A percentile compares a stretch with the other conserved stretches of the same genome.
phyloP scores from a whole-genome alignment of 75 land plant genomes.

The Isoetes taiwanensis region DNA sequence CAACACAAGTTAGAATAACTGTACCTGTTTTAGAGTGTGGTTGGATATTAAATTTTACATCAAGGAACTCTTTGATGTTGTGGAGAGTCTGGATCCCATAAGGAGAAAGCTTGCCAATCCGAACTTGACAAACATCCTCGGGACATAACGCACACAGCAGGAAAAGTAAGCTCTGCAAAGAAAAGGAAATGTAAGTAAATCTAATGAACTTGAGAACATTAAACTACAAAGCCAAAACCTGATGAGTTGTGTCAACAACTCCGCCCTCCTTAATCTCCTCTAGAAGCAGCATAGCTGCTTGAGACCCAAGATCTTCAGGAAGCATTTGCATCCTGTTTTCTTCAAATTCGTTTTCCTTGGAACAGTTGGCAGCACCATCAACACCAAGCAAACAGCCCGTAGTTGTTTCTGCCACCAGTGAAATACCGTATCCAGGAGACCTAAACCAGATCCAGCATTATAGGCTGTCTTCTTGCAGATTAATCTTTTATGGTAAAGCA shows the following conservation, averaged over 20 bases:
- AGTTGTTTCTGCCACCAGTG: slow-evolving; percentile 87
- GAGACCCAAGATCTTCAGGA: slow-evolving; percentile 69
- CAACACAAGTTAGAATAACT: slow-evolving; percentile 68
- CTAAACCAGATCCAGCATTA: slow-evolving; percentile 19
- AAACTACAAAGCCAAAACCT: too few species aligned
- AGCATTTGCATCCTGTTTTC: slow-evolving; percentile 31
- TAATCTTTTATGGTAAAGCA: neutral
- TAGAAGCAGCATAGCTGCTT: slow-evolving; percentile 51
- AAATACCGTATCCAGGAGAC: slow-evolving; percentile 93
- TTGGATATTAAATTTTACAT: slow-evolving; percentile 62
- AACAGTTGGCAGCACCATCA: slow-evolving; percentile 42
- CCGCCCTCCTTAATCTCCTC: slow-evolving; percentile 89
- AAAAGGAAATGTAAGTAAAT: neutral
- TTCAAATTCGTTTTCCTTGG: slow-evolving; percentile 18
- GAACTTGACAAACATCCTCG: slow-evolving; percentile 79
- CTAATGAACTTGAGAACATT: too few species aligned
- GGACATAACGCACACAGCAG: slow-evolving; percentile 90
- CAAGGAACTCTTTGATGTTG: slow-evolving; percentile 67
- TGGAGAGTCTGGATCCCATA: slow-evolving; percentile 66
- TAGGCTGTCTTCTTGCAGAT: neutral
- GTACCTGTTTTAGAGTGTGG: slow-evolving; percentile 72
- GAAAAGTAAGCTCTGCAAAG: slow-evolving; percentile 70
- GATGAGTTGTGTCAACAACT: slow-evolving; percentile 93
- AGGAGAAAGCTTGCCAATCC: slow-evolving; percentile 92
- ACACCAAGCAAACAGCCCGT: slow-evolving; percentile 71